phyloP scores from a whole-genome alignment of 331 rosid genomes.

The Quercus tomentella region DNA sequence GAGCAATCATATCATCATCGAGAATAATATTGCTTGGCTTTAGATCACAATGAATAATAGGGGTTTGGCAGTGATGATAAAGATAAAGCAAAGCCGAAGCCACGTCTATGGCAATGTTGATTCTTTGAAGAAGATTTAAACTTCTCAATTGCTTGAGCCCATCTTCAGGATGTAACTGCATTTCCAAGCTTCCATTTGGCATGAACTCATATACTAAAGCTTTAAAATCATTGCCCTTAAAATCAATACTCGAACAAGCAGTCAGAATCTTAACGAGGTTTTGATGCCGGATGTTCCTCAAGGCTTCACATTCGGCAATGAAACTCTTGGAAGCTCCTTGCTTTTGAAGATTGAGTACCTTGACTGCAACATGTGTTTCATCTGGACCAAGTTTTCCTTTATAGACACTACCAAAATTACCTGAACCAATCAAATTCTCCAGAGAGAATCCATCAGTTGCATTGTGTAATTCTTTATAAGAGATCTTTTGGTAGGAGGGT shows the following conservation, averaged over 20 bases:
- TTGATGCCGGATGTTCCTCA: neutral
- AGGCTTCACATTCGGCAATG: neutral
- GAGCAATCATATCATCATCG: neutral
- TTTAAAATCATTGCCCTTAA: neutral
- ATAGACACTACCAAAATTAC: too few species aligned
- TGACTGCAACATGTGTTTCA: too few species aligned
- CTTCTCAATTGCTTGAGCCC: neutral
- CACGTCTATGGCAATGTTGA: neutral
- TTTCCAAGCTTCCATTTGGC: neutral
- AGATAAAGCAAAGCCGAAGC: neutral
- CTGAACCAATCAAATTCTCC: too few species aligned
- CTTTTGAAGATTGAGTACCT: neutral
- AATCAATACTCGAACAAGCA: neutral
- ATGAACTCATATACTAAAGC: neutral
- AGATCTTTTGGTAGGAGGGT: too few species aligned
- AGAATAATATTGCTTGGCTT: neutral
- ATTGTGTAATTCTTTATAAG: too few species aligned
- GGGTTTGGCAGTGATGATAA: neutral
- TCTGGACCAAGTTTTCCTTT: too few species aligned
- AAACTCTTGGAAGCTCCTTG: neutral
- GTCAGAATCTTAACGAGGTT: neutral
- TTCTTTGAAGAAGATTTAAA: neutral
- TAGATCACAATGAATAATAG: neutral
- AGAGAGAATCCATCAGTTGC: too few species aligned
- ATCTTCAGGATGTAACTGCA: neutral